Base-by-base conservation (phyloP, 2,329 filamentous ascomycete genomes). In the Chaetomiaceae sp. region DNA sequence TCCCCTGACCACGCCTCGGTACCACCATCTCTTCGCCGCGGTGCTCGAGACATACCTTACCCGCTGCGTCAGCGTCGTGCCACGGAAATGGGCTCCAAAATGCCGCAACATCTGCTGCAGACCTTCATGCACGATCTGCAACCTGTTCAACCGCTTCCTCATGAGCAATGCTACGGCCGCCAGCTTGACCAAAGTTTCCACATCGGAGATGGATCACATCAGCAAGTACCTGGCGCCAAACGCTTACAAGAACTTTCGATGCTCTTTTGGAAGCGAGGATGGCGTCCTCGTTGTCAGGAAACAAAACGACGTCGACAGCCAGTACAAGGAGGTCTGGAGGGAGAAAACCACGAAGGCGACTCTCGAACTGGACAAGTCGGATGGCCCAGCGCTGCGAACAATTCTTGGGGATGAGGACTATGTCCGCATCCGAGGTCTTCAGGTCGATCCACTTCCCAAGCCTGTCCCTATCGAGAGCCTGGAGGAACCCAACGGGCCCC, bases 1-100 rank as follows among this genome's bases (percentile, higher is more conserved):
- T 15, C 17, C 40, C 1, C 20, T 54, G 27, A 52, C 49, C 11
- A 36, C 46, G 0, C 48, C 57, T 29, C 51, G 57, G 9, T 57
- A 53, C 29, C 53, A 23, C 3, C 53, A 61, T 44, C 47, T 61
- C 8, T 55, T 59, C 27, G 33, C 54, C 4, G 51, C 57, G 4
- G 42, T 59, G 11, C 25, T 61, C 6, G 53, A 58, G 12, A 42
- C 44, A 1, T 55, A 52, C 31, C 22, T 56, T 19, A 14, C 37
- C 3, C 50, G 45, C 19, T 50, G 36, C 22, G 53, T 56, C 14
- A 53, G 58, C 3, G 8, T 11, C 22, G 44, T 39, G 6, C 37
- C 53, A 2, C 31, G 7, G 9, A 33, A 11, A 7, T 55, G 51
- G 47, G 23, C 31, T 1, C 50, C 44, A 6, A 29, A 45, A 22